These are phyloP conservation scores for Hypoxylon subgilvum DNA, from an alignment of 495 filamentous ascomycete species.

Conservation along the genomic window DNA sequence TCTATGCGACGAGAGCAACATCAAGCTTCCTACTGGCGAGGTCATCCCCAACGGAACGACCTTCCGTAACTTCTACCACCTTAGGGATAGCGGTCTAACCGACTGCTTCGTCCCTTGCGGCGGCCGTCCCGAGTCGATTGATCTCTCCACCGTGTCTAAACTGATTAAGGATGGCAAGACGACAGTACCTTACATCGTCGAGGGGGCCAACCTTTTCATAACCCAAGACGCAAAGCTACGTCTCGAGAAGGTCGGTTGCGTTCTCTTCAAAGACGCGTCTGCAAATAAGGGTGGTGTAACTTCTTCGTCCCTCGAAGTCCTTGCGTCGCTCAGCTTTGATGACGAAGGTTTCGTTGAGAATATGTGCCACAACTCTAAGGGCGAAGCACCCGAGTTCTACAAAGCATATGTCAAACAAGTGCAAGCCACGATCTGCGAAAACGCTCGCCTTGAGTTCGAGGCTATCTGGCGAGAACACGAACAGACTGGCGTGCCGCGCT, in stretches of 20 bases:
- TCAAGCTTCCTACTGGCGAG: slow-evolving; percentile 85
- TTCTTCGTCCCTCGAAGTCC: slow-evolving; percentile 94
- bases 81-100: slow-evolving; percentile 74
- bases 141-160: slow-evolving; percentile 81
- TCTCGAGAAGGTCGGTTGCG: slow-evolving; percentile 88
- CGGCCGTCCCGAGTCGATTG: slow-evolving; percentile 95
- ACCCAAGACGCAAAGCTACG: slow-evolving; percentile 97
- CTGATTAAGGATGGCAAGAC: slow-evolving; percentile 86
- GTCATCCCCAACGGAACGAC: slow-evolving; percentile 85
- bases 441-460: slow-evolving; percentile 92
- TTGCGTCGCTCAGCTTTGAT: slow-evolving; percentile 92
- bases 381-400: slow-evolving; percentile 87
- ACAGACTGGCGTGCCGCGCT: slow-evolving; percentile 76
- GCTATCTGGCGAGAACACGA: slow-evolving; percentile 96
- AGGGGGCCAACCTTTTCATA: slow-evolving; percentile 98
- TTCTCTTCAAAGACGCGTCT: slow-evolving; percentile 96
- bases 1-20: slow-evolving; percentile 87
- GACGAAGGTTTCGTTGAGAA: slow-evolving; percentile 84
- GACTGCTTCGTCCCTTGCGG: slow-evolving; percentile 96
- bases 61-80: slow-evolving; percentile 97
- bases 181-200: slow-evolving; percentile 90
- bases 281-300: slow-evolving; percentile 99
- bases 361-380: slow-evolving; percentile 86
- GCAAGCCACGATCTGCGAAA: slow-evolving; percentile 84
- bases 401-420: slow-evolving; percentile 89